Evolutionary conservation across 2,329 filamentous ascomycete genomes (phyloP).

Genomic region (Botrytis tulipae): DNA sequence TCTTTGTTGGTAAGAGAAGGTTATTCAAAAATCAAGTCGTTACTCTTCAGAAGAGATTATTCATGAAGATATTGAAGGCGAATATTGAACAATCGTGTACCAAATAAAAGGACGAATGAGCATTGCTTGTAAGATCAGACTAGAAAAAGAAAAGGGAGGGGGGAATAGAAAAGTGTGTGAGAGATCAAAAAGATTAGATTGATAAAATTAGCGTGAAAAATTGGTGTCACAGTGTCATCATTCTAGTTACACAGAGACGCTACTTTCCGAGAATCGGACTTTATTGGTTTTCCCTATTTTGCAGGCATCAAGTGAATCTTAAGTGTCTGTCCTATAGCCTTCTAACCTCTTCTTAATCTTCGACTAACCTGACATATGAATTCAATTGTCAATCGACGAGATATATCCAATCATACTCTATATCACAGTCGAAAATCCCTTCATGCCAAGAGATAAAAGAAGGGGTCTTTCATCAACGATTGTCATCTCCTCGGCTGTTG

Average conservation of each 20-base stretch:
- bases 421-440: background rate
- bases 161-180: background rate
- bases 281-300: background rate
- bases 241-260: too few species aligned
- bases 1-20: background rate
- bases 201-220: constrained; percentile 22
- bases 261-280: constrained; percentile 19
- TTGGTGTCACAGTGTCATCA: constrained; percentile 17
- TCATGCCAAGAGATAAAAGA: constrained; percentile 7
- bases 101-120: background rate
- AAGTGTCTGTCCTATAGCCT: background rate
- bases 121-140: background rate
- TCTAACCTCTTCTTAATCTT: background rate
- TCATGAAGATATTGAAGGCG: background rate
- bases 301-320: background rate
- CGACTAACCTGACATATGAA: background rate
- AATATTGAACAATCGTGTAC: background rate
- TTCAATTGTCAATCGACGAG: background rate
- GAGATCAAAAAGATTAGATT: constrained; percentile 23
- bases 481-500: background rate
- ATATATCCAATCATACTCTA: constrained; percentile 2
- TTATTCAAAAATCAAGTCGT: background rate
- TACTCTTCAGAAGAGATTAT: background rate
- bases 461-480: background rate
- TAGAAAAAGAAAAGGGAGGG: background rate